Conservation (phyloP, 768 basidiomycete species). For the Pilatotrama ljubarskyi region DNA sequence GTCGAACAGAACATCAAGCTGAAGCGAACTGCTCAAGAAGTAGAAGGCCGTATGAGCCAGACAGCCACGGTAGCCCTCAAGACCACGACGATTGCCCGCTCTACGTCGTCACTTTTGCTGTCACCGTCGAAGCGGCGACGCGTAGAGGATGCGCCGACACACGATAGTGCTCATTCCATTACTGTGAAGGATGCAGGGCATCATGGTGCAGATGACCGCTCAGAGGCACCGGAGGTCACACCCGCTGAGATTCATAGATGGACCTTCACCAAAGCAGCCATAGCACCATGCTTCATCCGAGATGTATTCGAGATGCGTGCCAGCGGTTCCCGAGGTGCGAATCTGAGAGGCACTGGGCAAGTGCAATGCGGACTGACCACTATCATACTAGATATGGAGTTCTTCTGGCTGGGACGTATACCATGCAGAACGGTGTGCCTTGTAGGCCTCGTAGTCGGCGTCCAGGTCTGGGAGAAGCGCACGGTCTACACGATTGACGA, state of each 20-base stretch:
- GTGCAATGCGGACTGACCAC: too few relatives aligned
- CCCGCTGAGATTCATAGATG: constrained; percentile 26
- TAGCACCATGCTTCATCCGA: constrained; percentile 29
- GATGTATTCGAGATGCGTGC: constrained; percentile 28
- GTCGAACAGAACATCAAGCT: neutral
- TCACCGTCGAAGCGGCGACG: constrained; percentile 15
- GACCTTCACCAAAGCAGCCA: constrained; percentile 28
- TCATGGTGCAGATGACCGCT: neutral
- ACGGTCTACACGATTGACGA: constrained; percentile 75
- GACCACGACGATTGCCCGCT: constrained; percentile 1
- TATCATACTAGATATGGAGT: constrained; percentile 47
- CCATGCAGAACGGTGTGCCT: constrained; percentile 67
- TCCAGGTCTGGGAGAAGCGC: constrained; percentile 58
- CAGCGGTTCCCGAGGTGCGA: constrained; percentile 23
- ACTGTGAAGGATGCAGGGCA: neutral
- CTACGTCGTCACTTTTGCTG: constrained; percentile 17
- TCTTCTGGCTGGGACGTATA: constrained; percentile 69
- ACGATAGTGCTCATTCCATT: too few relatives aligned
- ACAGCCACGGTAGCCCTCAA: neutral
- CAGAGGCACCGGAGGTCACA: neutral
- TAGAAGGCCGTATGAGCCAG: constrained; percentile 1
- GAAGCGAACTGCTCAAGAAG: neutral
- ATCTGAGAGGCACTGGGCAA: neutral
- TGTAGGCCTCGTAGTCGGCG: constrained; percentile 64
- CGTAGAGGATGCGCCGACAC: neutral